These are phyloP conservation scores for Backusella liffmaniae DNA, from an alignment of 192 early-diverging fungal genomes.

Conservation along the genomic window DNA sequence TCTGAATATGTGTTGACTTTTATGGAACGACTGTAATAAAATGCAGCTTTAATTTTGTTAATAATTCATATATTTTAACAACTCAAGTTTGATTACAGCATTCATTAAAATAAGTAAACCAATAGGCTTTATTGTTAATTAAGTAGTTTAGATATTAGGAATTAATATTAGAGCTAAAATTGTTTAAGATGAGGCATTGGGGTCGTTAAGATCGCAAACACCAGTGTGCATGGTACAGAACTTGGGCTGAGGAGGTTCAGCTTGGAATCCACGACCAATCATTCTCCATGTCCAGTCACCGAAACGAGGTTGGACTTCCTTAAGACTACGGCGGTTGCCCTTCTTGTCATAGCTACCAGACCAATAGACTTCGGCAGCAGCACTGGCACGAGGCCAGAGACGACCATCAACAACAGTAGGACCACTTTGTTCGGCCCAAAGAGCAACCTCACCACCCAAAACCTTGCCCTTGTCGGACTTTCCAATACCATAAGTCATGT, in stretches of 20 bases:
- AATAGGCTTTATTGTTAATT: neutral
- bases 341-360: constrained; percentile 57
- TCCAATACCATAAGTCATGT: constrained; percentile 58
- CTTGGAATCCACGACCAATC: constrained; percentile 58
- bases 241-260: constrained; percentile 60
- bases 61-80: too few species aligned
- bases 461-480: constrained; percentile 46
- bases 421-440: constrained; percentile 74
- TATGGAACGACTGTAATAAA: neutral
- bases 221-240: constrained; percentile 55
- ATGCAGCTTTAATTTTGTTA: neutral
- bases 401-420: constrained; percentile 52
- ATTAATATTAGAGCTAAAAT: neutral
- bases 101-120: neutral
- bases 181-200: neutral
- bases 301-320: constrained; percentile 48
- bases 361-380: constrained; percentile 70
- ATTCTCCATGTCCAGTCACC: constrained; percentile 69
- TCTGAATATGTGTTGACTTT: too few species aligned
- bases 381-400: constrained; percentile 70
- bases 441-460: constrained; percentile 65
- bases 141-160: neutral
- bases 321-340: constrained; percentile 35
- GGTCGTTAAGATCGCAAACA: constrained; percentile 16
- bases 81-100: too few species aligned